phyloP scores from a whole-genome alignment of 768 basidiomycete genomes.

The Mycena metata region DNA sequence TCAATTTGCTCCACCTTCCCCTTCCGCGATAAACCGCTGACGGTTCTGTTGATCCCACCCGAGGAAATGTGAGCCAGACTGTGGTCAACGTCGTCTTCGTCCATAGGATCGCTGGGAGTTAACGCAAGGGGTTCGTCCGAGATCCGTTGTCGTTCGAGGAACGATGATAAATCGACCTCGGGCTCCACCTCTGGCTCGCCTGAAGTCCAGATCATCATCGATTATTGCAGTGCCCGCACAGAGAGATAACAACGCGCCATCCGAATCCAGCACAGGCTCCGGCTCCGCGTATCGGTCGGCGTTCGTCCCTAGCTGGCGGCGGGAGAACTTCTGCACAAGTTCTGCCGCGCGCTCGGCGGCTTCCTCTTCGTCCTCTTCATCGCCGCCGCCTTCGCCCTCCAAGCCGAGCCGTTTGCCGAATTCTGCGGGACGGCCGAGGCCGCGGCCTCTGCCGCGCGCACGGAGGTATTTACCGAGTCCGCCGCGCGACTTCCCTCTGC shows the following conservation, averaged over 20 bases:
- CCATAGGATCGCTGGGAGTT: constrained; percentile 41
- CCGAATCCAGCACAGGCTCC: constrained; percentile 76
- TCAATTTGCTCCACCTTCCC: constrained; percentile 4
- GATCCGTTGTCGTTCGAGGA: constrained; percentile 35
- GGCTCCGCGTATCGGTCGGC: constrained; percentile 81
- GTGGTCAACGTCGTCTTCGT: constrained; percentile 73
- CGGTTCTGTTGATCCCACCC: constrained; percentile 30
- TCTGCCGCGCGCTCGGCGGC: constrained; percentile 66
- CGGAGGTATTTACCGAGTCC: constrained; percentile 83
- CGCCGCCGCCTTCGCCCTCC: constrained; percentile 63
- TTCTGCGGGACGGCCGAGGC: constrained; percentile 73
- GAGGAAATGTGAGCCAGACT: constrained; percentile 67
- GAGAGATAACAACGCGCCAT: constrained; percentile 60
- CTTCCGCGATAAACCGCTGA: constrained; percentile 44
- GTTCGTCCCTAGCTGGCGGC: constrained; percentile 75
- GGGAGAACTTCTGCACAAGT: constrained; percentile 63
- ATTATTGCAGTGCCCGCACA: background rate
- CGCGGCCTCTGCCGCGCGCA: constrained; percentile 73
- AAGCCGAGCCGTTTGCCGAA: constrained; percentile 72
- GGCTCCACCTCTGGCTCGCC: constrained; percentile 16
- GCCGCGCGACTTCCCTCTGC: constrained; percentile 72
- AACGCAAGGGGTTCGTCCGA: constrained; percentile 37
- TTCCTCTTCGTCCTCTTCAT: constrained; percentile 53
- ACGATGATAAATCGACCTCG: constrained; percentile 28
- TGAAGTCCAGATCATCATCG: background rate